Conservation (phyloP, 352 stramenopile species). For the Phytophthora quininea region DNA sequence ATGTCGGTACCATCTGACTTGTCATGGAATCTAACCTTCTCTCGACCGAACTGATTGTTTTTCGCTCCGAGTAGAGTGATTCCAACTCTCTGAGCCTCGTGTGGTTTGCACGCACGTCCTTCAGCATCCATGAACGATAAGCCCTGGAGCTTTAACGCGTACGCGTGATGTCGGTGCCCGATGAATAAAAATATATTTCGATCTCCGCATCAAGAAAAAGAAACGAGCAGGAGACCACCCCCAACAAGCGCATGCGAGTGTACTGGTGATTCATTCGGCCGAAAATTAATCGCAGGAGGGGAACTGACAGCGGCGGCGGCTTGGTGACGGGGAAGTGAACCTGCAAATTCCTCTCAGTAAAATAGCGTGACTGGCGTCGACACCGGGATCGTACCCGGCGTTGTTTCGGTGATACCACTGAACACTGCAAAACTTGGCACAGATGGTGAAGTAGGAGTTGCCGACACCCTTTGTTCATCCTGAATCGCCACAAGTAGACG, state of each 20-base stretch:
- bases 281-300: slow-evolving; percentile 6
- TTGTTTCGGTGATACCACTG: slow-evolving; percentile 16
- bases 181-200: slow-evolving; percentile 28
- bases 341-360: slow-evolving; percentile 16
- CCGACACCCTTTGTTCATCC: slow-evolving; percentile 9
- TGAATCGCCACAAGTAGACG: slow-evolving; percentile 14
- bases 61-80: too few relatives aligned
- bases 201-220: slow-evolving; percentile 24
- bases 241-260: slow-evolving; percentile 9
- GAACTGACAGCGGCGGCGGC: slow-evolving; percentile 13
- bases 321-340: slow-evolving; percentile 17
- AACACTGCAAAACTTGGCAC: slow-evolving; percentile 12
- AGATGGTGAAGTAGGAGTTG: slow-evolving; percentile 17
- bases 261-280: slow-evolving; percentile 6
- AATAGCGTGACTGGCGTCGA: slow-evolving; percentile 21
- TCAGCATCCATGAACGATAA: too few relatives aligned
- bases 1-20: too few relatives aligned
- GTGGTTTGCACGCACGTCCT: too few relatives aligned
- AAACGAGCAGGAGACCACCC: slow-evolving; percentile 18
- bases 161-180: slow-evolving; percentile 13
- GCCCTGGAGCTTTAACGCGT: slow-evolving; percentile 24
- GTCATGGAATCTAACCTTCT: too few relatives aligned
- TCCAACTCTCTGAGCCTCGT: too few relatives aligned
- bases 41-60: too few relatives aligned
- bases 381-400: slow-evolving; percentile 24